Percentiles rank a stretch among this genome's conserved stretches.
phyloP scores from a whole-genome alignment of 805 yeast species.

The Candida ipomoeae region DNA sequence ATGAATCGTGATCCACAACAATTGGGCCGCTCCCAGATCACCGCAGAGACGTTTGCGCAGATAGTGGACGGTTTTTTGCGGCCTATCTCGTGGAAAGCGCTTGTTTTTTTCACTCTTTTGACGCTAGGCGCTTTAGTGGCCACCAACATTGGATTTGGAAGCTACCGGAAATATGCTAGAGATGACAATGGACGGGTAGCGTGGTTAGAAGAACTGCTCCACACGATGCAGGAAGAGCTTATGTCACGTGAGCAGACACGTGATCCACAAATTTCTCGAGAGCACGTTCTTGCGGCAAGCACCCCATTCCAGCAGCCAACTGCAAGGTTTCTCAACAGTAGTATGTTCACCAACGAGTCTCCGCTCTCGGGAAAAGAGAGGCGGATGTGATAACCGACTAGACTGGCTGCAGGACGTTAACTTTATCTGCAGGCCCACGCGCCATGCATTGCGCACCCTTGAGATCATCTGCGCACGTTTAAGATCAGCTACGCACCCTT shows the following conservation, averaged over 20 bases:
- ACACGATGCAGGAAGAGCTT: neutral
- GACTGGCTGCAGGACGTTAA: neutral
- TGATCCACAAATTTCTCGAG: neutral
- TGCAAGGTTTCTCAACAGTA: conserved; percentile 6
- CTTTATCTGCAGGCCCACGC: neutral
- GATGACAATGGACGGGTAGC: conserved; percentile 2
- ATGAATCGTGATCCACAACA: conserved; percentile 72
- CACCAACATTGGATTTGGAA: conserved; percentile 34
- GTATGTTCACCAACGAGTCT: conserved; percentile 7
- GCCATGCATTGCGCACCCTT: neutral
- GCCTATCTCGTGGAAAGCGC: conserved; percentile 67
- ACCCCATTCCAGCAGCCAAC: conserved; percentile 10
- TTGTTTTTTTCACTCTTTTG: conserved; percentile 44
- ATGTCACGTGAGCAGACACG: neutral
- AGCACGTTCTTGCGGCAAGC: neutral
- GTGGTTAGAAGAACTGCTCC: conserved; percentile 2
- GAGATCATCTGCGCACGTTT: neutral
- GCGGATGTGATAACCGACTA: neutral
- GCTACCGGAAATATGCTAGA: conserved; percentile 6
- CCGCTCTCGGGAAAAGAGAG: conserved; percentile 9
- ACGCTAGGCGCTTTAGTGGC: conserved; percentile 50
- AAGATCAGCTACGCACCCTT: neutral
- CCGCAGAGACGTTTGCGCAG: conserved; percentile 81
- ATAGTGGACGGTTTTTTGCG: conserved; percentile 71
- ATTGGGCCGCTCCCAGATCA: conserved; percentile 64